Evolutionary conservation across 2,329 filamentous ascomycete genomes (phyloP).

Genomic region (Stachybotrys elegans): DNA sequence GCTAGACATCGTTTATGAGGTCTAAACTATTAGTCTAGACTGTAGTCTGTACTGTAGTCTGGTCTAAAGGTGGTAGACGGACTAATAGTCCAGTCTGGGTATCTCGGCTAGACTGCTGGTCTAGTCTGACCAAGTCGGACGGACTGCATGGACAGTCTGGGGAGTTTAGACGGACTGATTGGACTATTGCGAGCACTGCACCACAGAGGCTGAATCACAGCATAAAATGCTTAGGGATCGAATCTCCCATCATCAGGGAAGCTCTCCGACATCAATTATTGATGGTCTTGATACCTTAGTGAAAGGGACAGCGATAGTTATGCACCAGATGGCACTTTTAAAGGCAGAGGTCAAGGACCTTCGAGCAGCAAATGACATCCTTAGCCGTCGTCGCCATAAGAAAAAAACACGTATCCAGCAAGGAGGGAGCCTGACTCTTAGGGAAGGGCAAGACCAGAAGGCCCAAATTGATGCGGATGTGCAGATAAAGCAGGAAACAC

Average conservation of each 20-base stretch:
- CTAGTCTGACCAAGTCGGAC: too few species aligned
- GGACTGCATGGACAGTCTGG: background rate
- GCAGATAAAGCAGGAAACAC: conserved; percentile 1
- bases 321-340: conserved; percentile 1
- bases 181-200: background rate
- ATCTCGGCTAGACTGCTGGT: too few species aligned
- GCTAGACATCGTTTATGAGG: too few species aligned
- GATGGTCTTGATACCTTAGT: background rate
- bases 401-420: background rate
- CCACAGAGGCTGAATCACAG: background rate
- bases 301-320: background rate
- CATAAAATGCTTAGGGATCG: background rate
- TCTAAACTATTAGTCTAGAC: too few species aligned
- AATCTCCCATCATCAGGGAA: background rate
- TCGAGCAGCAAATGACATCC: conserved; percentile 1
- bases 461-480: background rate
- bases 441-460: background rate
- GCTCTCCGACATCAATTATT: background rate
- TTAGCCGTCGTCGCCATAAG: background rate
- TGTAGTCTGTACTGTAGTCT: too few species aligned
- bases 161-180: background rate
- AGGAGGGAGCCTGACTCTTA: background rate
- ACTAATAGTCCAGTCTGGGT: too few species aligned
- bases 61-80: too few species aligned
- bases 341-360: conserved; percentile 2